Base-by-base conservation (phyloP, 169 alveolate species). In the Plasmodium berghei region DNA sequence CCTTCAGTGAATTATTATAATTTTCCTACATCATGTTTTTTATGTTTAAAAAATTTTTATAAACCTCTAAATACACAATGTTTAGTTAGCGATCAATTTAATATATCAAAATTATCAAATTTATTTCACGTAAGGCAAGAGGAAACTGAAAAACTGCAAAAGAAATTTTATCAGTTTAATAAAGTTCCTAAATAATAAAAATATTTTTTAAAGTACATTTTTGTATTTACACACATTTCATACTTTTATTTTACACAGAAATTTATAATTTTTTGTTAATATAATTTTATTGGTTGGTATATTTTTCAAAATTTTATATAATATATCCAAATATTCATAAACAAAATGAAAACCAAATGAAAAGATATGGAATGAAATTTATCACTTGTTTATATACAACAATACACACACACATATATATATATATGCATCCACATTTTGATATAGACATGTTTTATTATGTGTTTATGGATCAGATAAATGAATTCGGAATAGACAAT, bases 91-190 rank as follows among this genome's bases (percentile, higher is more conserved):
- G 91, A 85, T 49, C 70, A 45, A 42, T 85, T 85, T 52, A 66
- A 9, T 40, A 55, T 46, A 14, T 73, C 87, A n/a, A 85, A 71
- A 40, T 72, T 85, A 46, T 70, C 85, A 22, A 85, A 85, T 61
- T 12, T 85, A 14, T 85, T 85, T 85, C 91, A 85, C 46, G 91
- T 85, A 58, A 56, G 91, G 40, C 91, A 86, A 56, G 91, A 86
- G 28, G 91, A 86, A 61, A 16, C 86, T 22, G 91, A 86, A 64
- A 86, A 86, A 63, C 40, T 69, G 52, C 91, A 86, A 64, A 86
- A 64, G 62, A 70, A 58, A 70, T 86, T 86, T 42, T 86, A 70
- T 64, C 91, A 86, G 67, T 86, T 86, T 71, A 86, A 86, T 59
- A 69, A 64, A 24, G 75, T 86, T 14, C 91, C 91, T 16, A 86